Evolutionary conservation across 139 green algal species (phyloP), one percentile per base, ranked within the genome.

Genomic region (Chlorella sp.): DNA sequence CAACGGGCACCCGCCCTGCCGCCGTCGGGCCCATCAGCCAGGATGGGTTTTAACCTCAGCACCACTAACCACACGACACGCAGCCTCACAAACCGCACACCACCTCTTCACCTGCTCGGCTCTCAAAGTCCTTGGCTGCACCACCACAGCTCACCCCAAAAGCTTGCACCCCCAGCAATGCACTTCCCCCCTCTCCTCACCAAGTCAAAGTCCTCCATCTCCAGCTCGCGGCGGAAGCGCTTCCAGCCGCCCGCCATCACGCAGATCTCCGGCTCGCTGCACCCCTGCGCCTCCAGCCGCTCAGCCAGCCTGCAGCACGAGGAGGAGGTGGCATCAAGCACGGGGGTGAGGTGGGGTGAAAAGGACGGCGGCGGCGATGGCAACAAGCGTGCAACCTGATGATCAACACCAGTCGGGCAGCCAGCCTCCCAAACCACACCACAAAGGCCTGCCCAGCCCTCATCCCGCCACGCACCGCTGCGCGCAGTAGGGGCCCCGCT

Each of bases 401-500:
- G n/a, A n/a, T n/a, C n/a, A n/a, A n/a, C n/a, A n/a, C 30, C 30
- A 72, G 30, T 9, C 65, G 26, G 17, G 17, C 67, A n/a, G 63
- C 1, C 28, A 2, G 63, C 28, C 63, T 21, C 70, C n/a, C n/a
- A 23, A 57, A 28, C 25, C 21, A 51, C 7, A 6, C 6, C 44
- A 51, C 44, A 51, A 51, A 51, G 44, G 0, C 23, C 70, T 11
- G 25, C 21, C 25, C 64, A 30, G 70, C 39, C n/a, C n/a, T n/a
- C n/a, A n/a, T n/a, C n/a, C n/a, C 11, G 26, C 26, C 39, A 16
- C 44, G 41, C 76, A 82, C 76, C 76, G 57, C 60, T 73, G 76
- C 23, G 76, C 76, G 36, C 57, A 72, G 38, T 62, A 83, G 36
- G 86, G 86, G 6, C 86, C 86, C 0, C 86, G 72, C 74, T 90